Base-by-base conservation (phyloP, 2,329 filamentous ascomycete genomes). In the Fusarium nematophilum region DNA sequence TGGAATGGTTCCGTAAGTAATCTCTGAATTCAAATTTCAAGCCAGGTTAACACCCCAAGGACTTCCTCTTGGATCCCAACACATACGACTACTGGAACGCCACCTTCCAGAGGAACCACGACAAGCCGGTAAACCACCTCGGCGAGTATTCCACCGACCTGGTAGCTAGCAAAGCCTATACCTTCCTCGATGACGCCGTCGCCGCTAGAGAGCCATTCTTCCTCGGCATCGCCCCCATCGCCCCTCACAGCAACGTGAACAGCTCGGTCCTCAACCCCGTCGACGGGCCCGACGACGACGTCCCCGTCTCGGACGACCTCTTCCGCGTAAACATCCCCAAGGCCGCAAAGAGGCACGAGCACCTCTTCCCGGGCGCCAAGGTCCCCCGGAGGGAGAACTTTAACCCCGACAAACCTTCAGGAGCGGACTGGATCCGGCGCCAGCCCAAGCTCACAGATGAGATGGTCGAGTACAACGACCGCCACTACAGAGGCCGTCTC, bases 31-130 rank as follows among this genome's bases (percentile, higher is more conserved):
- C 5, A 11, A 7, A 11, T 13, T 3, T 10, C 7, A 7, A n/a
- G 18, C n/a, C 44, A 42, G 2, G 9, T 10, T 31, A 21, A 26
- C 33, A 2, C 4, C 13, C 0, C 8, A 26, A 72, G 50, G 30
- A 56, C 34, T 56, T 59, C 14, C 47, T 59, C n/a, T 27, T 59
- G 4, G 47, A 57, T n/a, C 47, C 46, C 14, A 40, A 81, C 61
- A 91, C 89, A 0, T 91, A 91, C 66, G 78, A 83, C 23, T 92
- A 91, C 67, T 79, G 86, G 21, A 90, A 91, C 67, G 78, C 84
- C 2, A 87, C 82, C 5, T 88, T 86, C 68, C 83, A 88, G 57
- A 80, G 83, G 9, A 87, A 91, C 61, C 74, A 78, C 1, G 81
- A 87, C 2, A 51, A 51, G 1, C 76, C 76, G 0, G 65, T 71